Evolutionary conservation across 257 asterid genomes (phyloP).

Genomic region (Hygrophila difformis): DNA sequence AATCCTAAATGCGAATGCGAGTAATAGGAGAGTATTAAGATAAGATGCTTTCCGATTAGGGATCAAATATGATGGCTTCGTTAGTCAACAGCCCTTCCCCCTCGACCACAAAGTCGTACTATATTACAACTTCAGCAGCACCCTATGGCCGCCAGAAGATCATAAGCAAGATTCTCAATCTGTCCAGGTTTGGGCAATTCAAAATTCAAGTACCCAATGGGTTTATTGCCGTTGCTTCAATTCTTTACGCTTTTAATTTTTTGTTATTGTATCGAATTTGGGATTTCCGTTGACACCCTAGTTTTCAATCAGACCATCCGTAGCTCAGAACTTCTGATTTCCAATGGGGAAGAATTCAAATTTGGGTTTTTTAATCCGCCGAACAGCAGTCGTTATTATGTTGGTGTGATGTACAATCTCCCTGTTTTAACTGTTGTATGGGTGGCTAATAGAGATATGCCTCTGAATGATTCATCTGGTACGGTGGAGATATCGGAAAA

Average conservation of each 20-base stretch:
- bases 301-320: slow-evolving; percentile 12
- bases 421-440: slow-evolving; percentile 26
- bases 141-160: too few relatives aligned
- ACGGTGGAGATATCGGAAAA: slow-evolving; percentile 13
- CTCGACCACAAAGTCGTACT: neutral
- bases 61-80: slow-evolving; percentile 3
- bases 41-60: too few relatives aligned
- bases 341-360: slow-evolving; percentile 20
- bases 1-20: too few relatives aligned
- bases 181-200: neutral
- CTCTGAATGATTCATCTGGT: slow-evolving; percentile 23
- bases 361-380: slow-evolving; percentile 49
- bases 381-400: slow-evolving; percentile 22
- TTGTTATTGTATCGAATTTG: slow-evolving; percentile 10
- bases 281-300: slow-evolving; percentile 17
- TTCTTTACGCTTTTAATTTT: neutral
- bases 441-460: slow-evolving; percentile 45
- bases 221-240: neutral
- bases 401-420: slow-evolving; percentile 35
- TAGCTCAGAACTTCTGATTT: slow-evolving; percentile 30
- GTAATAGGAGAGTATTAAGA: too few relatives aligned
- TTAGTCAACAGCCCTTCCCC: neutral
- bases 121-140: neutral
- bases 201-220: neutral
- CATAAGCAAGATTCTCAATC: neutral